phyloP scores from a whole-genome alignment of 805 yeast species.

The Candida silvatica region DNA sequence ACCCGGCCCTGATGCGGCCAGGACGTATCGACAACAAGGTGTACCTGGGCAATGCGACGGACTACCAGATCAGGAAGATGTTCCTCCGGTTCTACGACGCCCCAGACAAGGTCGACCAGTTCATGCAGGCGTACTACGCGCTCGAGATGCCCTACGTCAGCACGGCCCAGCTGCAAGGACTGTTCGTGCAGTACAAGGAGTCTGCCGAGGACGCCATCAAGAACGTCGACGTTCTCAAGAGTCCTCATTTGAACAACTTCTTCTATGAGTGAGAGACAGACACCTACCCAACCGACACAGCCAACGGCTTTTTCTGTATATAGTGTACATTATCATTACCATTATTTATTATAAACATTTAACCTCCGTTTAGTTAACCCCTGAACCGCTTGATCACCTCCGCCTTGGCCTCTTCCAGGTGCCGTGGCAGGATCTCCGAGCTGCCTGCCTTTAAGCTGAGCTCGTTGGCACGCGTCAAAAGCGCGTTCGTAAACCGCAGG shows the following conservation, averaged over 20 bases:
- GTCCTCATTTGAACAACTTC: conserved; percentile 25
- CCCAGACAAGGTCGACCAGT: conserved; percentile 40
- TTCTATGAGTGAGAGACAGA: conserved; percentile 19
- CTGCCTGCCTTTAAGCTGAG: conserved; percentile 32
- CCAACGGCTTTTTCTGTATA: background rate
- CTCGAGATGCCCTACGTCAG: conserved; percentile 52
- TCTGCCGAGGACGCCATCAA: conserved; percentile 68
- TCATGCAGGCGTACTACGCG: conserved; percentile 35
- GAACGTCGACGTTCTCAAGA: conserved; percentile 43
- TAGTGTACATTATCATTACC: background rate
- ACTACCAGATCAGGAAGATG: conserved; percentile 73
- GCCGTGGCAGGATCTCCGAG: conserved; percentile 32
- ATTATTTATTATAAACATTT: too few species aligned
- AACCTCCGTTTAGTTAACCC: conserved; percentile 9
- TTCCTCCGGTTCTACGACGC: conserved; percentile 77
- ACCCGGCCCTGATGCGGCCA: conserved; percentile 89
- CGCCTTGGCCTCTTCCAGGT: conserved; percentile 25
- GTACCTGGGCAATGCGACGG: conserved; percentile 79
- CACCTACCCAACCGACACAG: background rate
- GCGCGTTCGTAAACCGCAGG: conserved; percentile 33
- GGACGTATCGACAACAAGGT: conserved; percentile 88
- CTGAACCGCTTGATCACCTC: conserved; percentile 17
- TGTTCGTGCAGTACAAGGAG: conserved; percentile 86
- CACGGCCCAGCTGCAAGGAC: conserved; percentile 93
- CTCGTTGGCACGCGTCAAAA: conserved; percentile 31